Percentiles rank a stretch among this genome's conserved stretches.
These are phyloP conservation scores for Gossypium bickii DNA, from an alignment of 345 rosid species.

Conservation along the genomic window DNA sequence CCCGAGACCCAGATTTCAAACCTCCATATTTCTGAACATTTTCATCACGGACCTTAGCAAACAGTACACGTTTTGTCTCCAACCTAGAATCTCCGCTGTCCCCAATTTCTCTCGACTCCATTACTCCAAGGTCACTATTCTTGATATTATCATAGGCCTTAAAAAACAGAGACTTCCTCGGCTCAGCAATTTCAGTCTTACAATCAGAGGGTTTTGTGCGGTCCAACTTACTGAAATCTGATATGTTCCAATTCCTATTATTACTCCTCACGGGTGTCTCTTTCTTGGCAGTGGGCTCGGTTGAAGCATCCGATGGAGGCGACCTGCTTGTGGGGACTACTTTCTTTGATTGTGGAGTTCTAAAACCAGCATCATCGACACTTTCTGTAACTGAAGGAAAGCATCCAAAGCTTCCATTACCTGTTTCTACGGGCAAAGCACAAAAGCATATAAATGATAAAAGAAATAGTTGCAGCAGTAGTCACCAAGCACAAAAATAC, in stretches of 20 bases:
- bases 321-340: slow-evolving; percentile 52
- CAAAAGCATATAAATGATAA: slow-evolving; percentile 14
- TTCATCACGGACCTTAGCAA: slow-evolving; percentile 27
- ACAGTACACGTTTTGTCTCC: slow-evolving; percentile 44
- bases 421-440: slow-evolving; percentile 38
- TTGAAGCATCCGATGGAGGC: slow-evolving; percentile 35
- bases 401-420: slow-evolving; percentile 41
- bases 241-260: slow-evolving; percentile 28
- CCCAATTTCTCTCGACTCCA: background rate
- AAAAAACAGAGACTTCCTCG: slow-evolving; percentile 18
- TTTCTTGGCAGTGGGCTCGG: slow-evolving; percentile 36
- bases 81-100: slow-evolving; percentile 25
- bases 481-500: background rate
- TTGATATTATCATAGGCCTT: slow-evolving; percentile 26
- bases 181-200: slow-evolving; percentile 33
- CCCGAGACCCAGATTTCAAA: slow-evolving; percentile 51
- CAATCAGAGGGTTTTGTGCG: slow-evolving; percentile 27
- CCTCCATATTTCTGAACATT: slow-evolving; percentile 38
- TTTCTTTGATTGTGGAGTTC: slow-evolving; percentile 46
- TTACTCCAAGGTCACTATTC: slow-evolving; percentile 12
- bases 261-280: slow-evolving; percentile 33
- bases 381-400: slow-evolving; percentile 39
- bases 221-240: slow-evolving; percentile 21
- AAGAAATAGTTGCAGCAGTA: background rate
- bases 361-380: slow-evolving; percentile 38